Base-by-base conservation (phyloP, 768 basidiomycete species). In the Nidula microcarpa region DNA sequence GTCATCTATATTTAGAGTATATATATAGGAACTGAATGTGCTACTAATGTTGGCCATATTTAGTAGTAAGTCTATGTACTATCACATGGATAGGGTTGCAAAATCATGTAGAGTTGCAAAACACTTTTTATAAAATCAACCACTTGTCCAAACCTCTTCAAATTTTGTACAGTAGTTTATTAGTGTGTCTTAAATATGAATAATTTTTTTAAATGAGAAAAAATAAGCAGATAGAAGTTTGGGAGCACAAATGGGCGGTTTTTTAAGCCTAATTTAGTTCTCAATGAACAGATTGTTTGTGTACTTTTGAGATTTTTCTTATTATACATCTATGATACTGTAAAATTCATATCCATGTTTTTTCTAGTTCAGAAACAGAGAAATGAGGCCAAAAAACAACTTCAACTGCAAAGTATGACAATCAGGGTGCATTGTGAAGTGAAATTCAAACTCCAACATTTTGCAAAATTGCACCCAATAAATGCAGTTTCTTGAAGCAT, bases 91-190 rank as follows among this genome's bases (percentile, higher is more conserved):
- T n/a, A n/a, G n/a, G n/a, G n/a, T n/a, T n/a, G n/a, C n/a, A n/a
- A n/a, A n/a, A n/a, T n/a, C n/a, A n/a, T n/a, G n/a, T n/a, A n/a
- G n/a, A n/a, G n/a, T n/a, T n/a, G n/a, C n/a, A n/a, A n/a, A n/a
- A n/a, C n/a, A n/a, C n/a, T n/a, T n/a, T n/a, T n/a, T n/a, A n/a
- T n/a, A n/a, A n/a, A n/a, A n/a, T n/a, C n/a, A n/a, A n/a, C n/a
- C 37, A 39, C 23, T 72, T 74, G n/a, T 39, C 37, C 37, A n/a
- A 39, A 9, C 8, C 8, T n/a, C 9, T 9, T 39, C 8, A 39
- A 39, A 39, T 9, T n/a, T 39, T 39, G 37, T n/a, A 39, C 37
- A 39, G 8, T 39, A 9, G 37, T 39, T 8, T 39, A 39, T 39
- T 39, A 39, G n/a, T 39, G 37, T 39, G n/a, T 39, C n/a, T 39